Base-by-base conservation (phyloP, 2,329 filamentous ascomycete species). In the Allantophomopsis cytisporea region DNA sequence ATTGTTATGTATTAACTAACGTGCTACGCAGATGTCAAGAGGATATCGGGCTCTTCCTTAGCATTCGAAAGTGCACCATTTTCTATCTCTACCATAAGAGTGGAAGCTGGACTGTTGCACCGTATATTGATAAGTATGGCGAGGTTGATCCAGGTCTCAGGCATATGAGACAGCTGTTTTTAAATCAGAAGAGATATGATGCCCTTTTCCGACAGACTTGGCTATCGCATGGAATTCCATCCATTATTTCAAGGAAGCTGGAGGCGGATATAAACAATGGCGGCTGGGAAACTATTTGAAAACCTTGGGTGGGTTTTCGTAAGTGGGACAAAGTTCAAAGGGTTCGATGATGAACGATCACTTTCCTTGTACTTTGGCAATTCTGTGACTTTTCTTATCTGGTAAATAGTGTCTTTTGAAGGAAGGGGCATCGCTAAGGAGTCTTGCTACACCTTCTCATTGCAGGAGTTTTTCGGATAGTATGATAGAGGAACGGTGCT, bases 231-330 rank as follows among this genome's bases (percentile, higher is more conserved):
- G 80, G 83, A 4, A 76, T 98, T 20, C 88, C 88, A 30, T 93
- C 83, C 48, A 78, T 86, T 36, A 94, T 98, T 55, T 84, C 83
- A 47, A 71, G 91, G 48, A 89, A 86, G 60, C 61, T 98, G 48
- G 91, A 98, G 65, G 82, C 85, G 12, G 91, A 98, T 58, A 86
- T 95, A 35, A 98, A 98, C 56, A 95, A 86, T 51, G 91, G 91
- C 1, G 91, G 91, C 0, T 98, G 91, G 91, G 91, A 98, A 64
- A 95, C 77, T n/a, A 69, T 77, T 40, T 57, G 34, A 43, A 14
- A 8, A 10, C 5, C 7, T 12, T 3, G 10, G 23, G 7, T 8
- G 11, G 23, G 3, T 28, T 8, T 28, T 28, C 10, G 11, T 28
- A 28, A 28, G 11, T 28, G 11, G 23, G 23, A 12, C 23, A 28